These are phyloP conservation scores for Erigeron philadelphicus DNA, from an alignment of 140 eudicot species.

Conservation along the genomic window DNA sequence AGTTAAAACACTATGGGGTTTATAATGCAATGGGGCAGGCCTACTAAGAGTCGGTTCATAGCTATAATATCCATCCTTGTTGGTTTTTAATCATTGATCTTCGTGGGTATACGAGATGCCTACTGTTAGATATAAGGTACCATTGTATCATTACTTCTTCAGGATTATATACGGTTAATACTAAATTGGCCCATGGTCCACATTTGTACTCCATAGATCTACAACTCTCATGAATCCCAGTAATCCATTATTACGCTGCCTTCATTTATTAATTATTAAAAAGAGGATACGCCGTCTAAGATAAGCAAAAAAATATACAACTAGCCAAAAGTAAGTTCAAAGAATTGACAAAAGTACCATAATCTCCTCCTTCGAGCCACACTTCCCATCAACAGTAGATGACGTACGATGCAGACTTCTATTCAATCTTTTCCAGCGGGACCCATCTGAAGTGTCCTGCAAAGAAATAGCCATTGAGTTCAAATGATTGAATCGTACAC, in stretches of 20 bases:
- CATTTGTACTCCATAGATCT: neutral
- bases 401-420: conserved; percentile 78
- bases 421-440: conserved; percentile 67
- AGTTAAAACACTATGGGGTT: too few species aligned
- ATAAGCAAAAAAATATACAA: neutral
- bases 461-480: conserved; percentile 20
- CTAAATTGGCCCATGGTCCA: conserved; percentile 2
- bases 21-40: too few species aligned
- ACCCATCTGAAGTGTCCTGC: conserved; percentile 81
- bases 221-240: neutral
- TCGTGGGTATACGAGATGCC: neutral
- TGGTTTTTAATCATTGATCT: neutral
- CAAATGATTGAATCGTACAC: conserved; percentile 19
- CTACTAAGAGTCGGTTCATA: neutral
- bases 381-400: conserved; percentile 79
- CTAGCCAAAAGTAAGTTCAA: conserved; percentile 12
- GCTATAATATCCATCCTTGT: neutral
- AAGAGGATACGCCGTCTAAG: neutral
- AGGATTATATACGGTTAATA: too few species aligned
- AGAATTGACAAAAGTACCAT: conserved; percentile 40
- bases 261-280: too few species aligned
- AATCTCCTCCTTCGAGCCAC: conserved; percentile 58
- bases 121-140: neutral
- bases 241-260: neutral
- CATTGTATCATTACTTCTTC: neutral